Conservation (phyloP, 2,329 filamentous ascomycete species). For the Aureobasidium sp. region DNA sequence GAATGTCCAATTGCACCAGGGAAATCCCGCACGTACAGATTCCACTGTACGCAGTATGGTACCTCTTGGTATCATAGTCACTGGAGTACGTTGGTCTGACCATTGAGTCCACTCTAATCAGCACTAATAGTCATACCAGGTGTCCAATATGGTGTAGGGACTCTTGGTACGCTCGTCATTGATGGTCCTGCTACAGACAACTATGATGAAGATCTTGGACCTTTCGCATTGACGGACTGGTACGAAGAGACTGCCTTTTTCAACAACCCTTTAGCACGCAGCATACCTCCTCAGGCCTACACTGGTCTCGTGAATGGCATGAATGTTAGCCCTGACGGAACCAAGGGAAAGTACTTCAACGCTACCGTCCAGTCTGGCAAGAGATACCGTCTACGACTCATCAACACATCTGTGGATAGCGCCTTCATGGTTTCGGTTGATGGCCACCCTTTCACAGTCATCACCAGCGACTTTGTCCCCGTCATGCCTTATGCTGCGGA, state of each 20-base stretch:
- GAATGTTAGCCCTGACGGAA: conserved; percentile 20
- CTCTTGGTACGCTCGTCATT: conserved; percentile 32
- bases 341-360: conserved; percentile 19
- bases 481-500: conserved; percentile 32
- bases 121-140: not conserved
- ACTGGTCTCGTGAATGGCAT: conserved; percentile 28
- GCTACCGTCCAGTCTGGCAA: conserved; percentile 30
- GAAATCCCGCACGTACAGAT: conserved; percentile 33
- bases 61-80: conserved; percentile 30
- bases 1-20: conserved; percentile 56
- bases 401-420: conserved; percentile 33
- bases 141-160: conserved; percentile 25
- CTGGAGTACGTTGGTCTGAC: conserved; percentile 17
- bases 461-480: conserved; percentile 36
- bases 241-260: conserved; percentile 13
- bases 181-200: conserved; percentile 29
- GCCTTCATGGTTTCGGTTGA: conserved; percentile 32
- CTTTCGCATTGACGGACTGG: conserved; percentile 6
- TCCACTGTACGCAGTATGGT: conserved; percentile 20
- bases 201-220: conserved; percentile 32
- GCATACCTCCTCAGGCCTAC: conserved; percentile 25
- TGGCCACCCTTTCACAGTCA: conserved; percentile 35
- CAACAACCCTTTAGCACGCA: not conserved
- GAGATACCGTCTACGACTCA: conserved; percentile 35
- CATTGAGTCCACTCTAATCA: too few species aligned